A percentile compares a stretch with the other conserved stretches of the same genome.
These are phyloP conservation scores for Flammula alnicola DNA, from an alignment of 1,284 basidiomycete species.

Conservation along the genomic window DNA sequence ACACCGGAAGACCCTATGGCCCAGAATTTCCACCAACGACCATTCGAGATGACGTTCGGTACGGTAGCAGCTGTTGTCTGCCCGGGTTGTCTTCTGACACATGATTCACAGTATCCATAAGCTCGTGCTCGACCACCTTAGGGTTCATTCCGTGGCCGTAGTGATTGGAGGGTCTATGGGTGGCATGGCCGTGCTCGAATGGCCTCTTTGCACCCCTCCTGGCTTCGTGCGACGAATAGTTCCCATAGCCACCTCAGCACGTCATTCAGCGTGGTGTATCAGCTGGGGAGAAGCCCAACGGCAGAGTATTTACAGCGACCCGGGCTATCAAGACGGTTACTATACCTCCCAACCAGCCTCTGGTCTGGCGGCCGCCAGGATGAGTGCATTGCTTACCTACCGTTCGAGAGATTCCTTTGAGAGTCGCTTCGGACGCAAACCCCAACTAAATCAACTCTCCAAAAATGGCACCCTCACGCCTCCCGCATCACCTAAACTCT, in stretches of 20 bases:
- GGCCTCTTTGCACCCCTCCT: conserved; percentile 86
- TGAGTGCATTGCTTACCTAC: conserved; percentile 96
- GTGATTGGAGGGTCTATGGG: conserved; percentile 99
- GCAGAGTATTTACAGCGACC: conserved; percentile 96
- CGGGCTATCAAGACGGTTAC: conserved; percentile 87
- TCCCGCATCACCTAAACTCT: conserved; percentile 33
- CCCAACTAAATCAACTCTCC: conserved; percentile 47
- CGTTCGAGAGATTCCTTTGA: conserved; percentile 94
- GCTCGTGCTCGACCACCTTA: conserved; percentile 83
- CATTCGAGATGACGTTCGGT: conserved; percentile 93
- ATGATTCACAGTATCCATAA: conserved; percentile 76
- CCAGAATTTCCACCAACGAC: conserved; percentile 94
- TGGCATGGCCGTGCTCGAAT: conserved; percentile 96
- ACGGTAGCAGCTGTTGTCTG: conserved; percentile 15
- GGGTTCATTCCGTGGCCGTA: conserved; percentile 83
- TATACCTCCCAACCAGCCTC: conserved; percentile 79
- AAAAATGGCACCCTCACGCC: conserved; percentile 39
- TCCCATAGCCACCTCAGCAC: conserved; percentile 91
- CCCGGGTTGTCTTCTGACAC: conserved; percentile 7
- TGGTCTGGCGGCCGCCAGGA: conserved; percentile 91
- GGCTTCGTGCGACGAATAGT: conserved; percentile 87
- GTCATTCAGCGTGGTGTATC: conserved; percentile 99
- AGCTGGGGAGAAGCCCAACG: conserved; percentile 98
- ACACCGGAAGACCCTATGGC: conserved; percentile 80
- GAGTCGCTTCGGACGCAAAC: conserved; percentile 86